phyloP scores from a whole-genome alignment of 2,329 filamentous ascomycete species.

The Akanthomyces uredinophilus region DNA sequence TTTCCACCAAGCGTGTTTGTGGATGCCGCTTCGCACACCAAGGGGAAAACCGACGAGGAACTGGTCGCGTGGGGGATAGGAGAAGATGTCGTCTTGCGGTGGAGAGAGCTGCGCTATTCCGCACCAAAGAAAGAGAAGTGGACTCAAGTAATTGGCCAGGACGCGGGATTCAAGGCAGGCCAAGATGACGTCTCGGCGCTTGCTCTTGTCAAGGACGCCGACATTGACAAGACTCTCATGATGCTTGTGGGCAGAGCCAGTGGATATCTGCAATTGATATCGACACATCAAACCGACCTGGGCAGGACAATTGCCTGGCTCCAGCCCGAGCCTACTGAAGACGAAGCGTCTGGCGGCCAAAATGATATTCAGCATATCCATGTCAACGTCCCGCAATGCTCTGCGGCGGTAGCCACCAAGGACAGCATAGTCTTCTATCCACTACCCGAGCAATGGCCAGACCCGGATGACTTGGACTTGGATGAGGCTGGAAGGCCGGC shows the following conservation, averaged over 20 bases:
- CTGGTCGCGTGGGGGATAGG: constrained; percentile 41
- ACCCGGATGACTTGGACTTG: neutral
- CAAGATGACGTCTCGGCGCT: constrained; percentile 39
- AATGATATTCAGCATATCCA: constrained; percentile 18
- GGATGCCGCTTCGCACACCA: neutral
- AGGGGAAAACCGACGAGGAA: constrained; percentile 25
- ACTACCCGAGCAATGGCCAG: neutral
- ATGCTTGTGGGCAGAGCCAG: constrained; percentile 38
- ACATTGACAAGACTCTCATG: constrained; percentile 18
- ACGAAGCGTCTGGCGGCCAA: neutral
- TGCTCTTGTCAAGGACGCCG: constrained; percentile 28
- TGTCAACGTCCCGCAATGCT: constrained; percentile 11
- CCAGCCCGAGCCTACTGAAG: neutral
- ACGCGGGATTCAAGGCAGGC: constrained; percentile 30
- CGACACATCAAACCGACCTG: constrained; percentile 26
- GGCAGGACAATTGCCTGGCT: constrained; percentile 22
- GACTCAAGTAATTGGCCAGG: constrained; percentile 25
- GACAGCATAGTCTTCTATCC: constrained; percentile 17
- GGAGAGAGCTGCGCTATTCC: constrained; percentile 24
- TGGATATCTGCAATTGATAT: constrained; percentile 36
- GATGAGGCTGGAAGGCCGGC: neutral
- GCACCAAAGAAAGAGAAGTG: constrained; percentile 10
- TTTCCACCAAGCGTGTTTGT: constrained; percentile 11
- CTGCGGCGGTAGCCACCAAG: constrained; percentile 17
- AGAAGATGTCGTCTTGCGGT: constrained; percentile 38